phyloP scores from a whole-genome alignment of 208 protist species.

The Trypanosoma scelopori region DNA sequence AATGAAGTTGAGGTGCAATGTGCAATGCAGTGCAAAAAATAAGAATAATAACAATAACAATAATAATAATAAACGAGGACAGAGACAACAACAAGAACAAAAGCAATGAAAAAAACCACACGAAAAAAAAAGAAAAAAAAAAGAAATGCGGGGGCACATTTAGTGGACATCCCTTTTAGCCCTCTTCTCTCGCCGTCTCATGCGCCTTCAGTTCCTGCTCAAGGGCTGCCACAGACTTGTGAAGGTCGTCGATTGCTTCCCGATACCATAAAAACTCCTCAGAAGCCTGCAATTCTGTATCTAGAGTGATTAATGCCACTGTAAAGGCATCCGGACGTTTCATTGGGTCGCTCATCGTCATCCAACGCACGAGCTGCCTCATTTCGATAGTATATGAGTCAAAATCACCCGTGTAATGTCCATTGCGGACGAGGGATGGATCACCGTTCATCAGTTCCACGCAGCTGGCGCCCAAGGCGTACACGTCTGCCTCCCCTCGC shows the following conservation, averaged over 20 bases:
- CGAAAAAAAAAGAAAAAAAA: slow-evolving; percentile 10
- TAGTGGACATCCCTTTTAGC: background rate
- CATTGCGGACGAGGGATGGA: slow-evolving; percentile 32
- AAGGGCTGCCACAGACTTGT: slow-evolving; percentile 4
- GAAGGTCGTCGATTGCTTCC: slow-evolving; percentile 5
- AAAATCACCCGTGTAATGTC: slow-evolving; percentile 22
- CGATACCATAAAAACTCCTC: slow-evolving; percentile 11
- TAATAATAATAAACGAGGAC: slow-evolving; percentile 14
- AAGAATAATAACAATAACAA: slow-evolving; percentile 9
- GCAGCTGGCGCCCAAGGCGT: slow-evolving; percentile 84
- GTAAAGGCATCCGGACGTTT: slow-evolving; percentile 45
- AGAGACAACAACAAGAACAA: slow-evolving; percentile 16
- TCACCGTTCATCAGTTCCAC: slow-evolving; percentile 67
- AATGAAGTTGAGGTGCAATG: background rate
- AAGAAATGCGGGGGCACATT: background rate
- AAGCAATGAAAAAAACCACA: slow-evolving; percentile 13
- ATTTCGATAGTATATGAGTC: slow-evolving; percentile 34
- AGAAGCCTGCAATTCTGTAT: slow-evolving; percentile 1
- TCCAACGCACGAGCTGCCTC: slow-evolving; percentile 36
- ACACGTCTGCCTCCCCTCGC: slow-evolving; percentile 76
- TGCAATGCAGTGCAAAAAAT: slow-evolving; percentile 1
- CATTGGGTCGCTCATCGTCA: slow-evolving; percentile 34
- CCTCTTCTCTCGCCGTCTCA: background rate
- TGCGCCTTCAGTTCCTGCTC: slow-evolving; percentile 11
- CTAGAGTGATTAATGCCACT: slow-evolving; percentile 34